phyloP scores from a whole-genome alignment of 345 rosid species.

The Corchorus capsularis region DNA sequence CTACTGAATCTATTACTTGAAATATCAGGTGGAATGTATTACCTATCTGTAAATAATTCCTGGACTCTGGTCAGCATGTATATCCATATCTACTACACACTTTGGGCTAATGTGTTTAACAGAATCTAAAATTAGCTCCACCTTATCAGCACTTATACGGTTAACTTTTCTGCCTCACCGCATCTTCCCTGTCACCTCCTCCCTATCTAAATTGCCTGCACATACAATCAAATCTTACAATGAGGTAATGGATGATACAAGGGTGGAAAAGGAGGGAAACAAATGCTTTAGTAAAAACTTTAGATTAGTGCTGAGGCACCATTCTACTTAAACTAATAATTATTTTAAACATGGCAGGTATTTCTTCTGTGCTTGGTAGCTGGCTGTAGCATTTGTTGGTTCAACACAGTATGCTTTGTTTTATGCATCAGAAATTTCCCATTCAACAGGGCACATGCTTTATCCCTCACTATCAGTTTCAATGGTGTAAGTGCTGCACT shows the following conservation, averaged over 20 bases:
- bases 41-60: not conserved
- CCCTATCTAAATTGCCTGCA: not conserved
- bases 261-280: not conserved
- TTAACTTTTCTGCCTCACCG: not conserved
- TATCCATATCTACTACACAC: not conserved
- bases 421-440: constrained; percentile 79
- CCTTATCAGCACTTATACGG: not conserved
- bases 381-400: constrained; percentile 91
- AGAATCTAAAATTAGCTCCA: not conserved
- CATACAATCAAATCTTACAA: not conserved
- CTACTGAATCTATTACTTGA: not conserved
- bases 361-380: constrained; percentile 71
- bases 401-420: constrained; percentile 81
- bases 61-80: not conserved
- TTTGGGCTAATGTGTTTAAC: not conserved
- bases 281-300: not conserved
- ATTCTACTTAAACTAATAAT: not conserved
- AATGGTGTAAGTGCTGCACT: constrained; percentile 79
- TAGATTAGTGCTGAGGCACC: not conserved
- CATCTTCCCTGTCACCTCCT: not conserved
- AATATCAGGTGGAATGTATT: not conserved
- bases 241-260: not conserved
- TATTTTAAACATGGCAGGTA: constrained; percentile 43
- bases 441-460: constrained; percentile 57
- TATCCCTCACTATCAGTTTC: constrained; percentile 74